These are phyloP conservation scores for Emydomyces testavorans DNA, from an alignment of 2,329 filamentous ascomycete species.

Conservation along the genomic window DNA sequence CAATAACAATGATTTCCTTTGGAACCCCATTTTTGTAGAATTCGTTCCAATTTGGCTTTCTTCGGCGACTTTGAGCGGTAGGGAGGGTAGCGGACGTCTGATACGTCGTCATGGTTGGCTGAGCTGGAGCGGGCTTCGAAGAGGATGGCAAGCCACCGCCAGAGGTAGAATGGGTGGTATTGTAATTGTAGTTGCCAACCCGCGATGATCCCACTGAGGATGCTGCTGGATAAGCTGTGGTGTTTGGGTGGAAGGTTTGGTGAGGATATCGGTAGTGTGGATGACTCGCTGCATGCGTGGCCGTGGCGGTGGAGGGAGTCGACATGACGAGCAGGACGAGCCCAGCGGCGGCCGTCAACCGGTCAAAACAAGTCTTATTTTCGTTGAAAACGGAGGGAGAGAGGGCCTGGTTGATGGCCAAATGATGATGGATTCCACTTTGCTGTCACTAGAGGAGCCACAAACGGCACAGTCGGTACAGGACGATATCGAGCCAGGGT, in stretches of 20 bases:
- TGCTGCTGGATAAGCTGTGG: constrained; percentile 40
- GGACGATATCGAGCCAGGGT: too few species aligned
- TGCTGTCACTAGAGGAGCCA: not conserved
- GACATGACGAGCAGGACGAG: constrained; percentile 49
- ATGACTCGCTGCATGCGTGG: constrained; percentile 58
- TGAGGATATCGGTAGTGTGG: constrained; percentile 52
- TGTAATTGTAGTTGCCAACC: constrained; percentile 36
- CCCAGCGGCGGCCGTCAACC: not conserved
- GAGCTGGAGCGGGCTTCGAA: not conserved
- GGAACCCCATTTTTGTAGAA: constrained; percentile 77
- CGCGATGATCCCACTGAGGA: constrained; percentile 21
- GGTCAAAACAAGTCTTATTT: not conserved
- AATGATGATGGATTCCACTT: not conserved
- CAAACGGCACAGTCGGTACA: not conserved
- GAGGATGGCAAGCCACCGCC: constrained; percentile 8
- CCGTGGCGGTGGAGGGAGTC: constrained; percentile 66
- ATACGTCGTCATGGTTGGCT: constrained; percentile 12
- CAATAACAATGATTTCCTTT: constrained; percentile 76
- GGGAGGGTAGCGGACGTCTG: constrained; percentile 13
- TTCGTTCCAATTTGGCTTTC: constrained; percentile 57
- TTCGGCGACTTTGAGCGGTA: constrained; percentile 16
- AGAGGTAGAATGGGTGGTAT: constrained; percentile 25
- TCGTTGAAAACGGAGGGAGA: not conserved
- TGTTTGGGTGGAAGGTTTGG: constrained; percentile 45
- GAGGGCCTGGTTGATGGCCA: not conserved